A percentile compares a stretch with the other conserved stretches of the same genome.
phyloP scores from a whole-genome alignment of 2,329 filamentous ascomycete species.

The Colletotrichum melonis region DNA sequence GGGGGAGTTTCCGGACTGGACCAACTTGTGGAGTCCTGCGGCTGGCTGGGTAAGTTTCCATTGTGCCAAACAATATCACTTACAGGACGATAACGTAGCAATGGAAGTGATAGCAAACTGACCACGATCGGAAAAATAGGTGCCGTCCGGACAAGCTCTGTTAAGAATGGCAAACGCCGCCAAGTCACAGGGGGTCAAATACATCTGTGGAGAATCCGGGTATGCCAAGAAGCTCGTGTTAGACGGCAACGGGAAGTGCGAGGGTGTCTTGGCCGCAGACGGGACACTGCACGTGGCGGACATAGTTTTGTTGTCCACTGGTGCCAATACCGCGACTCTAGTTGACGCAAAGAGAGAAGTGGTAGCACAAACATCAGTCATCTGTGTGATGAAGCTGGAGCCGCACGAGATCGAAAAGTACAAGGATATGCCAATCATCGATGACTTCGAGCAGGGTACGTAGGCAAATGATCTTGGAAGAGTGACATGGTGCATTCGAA shows the following conservation, averaged over 20 bases:
- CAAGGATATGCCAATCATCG: conserved; percentile 49
- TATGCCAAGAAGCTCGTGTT: conserved; percentile 41
- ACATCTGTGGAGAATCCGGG: conserved; percentile 41
- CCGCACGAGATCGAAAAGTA: conserved; percentile 66
- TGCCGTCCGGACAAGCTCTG: conserved; percentile 41
- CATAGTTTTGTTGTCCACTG: conserved; percentile 72
- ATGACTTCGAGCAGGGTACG: conserved; percentile 40
- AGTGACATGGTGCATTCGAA: background rate
- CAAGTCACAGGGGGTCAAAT: conserved; percentile 40
- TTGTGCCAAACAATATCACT: background rate
- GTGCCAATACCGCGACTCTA: conserved; percentile 73
- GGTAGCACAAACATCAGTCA: conserved; percentile 71
- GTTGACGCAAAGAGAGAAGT: conserved; percentile 72
- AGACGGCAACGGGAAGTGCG: conserved; percentile 40
- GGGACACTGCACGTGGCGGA: conserved; percentile 63
- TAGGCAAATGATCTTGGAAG: background rate
- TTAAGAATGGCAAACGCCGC: conserved; percentile 46
- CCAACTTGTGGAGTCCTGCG: conserved; percentile 40
- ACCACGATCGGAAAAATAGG: conserved; percentile 11
- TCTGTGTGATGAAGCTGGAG: conserved; percentile 72
- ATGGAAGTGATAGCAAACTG: background rate
- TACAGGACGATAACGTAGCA: background rate
- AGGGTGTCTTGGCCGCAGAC: conserved; percentile 62
- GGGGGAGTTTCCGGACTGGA: conserved; percentile 42
- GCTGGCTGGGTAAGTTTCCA: conserved; percentile 44